These are phyloP conservation scores for Avena insularis DNA, from an alignment of 176 grass and related monocot species.

Conservation along the genomic window DNA sequence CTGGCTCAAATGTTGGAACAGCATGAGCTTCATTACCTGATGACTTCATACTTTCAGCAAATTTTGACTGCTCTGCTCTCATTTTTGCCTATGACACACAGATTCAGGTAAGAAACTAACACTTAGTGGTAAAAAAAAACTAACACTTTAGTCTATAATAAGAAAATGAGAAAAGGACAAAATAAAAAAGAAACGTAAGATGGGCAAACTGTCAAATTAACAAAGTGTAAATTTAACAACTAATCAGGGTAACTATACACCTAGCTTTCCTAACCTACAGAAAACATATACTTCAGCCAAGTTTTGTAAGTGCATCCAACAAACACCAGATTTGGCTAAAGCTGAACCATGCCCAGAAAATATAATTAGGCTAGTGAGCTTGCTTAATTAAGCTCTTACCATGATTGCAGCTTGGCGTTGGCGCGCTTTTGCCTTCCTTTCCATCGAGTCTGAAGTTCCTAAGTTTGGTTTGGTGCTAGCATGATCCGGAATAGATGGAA, in stretches of 20 bases:
- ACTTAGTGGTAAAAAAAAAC: conserved; percentile 9
- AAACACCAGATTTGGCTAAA: conserved; percentile 2
- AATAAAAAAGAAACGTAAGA: neutral
- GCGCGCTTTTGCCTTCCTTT: conserved; percentile 83
- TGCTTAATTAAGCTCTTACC: conserved; percentile 50
- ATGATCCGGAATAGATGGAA: conserved; percentile 47
- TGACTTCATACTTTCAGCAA: conserved; percentile 73
- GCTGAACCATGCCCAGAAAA: neutral
- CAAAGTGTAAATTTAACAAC: neutral
- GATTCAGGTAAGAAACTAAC: conserved; percentile 23
- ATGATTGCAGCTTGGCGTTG: conserved; percentile 92
- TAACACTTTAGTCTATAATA: conserved; percentile 12
- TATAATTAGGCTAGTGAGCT: conserved; percentile 16
- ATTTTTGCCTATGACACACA: conserved; percentile 83
- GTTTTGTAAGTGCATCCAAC: neutral
- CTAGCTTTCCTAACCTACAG: neutral
- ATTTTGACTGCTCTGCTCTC: conserved; percentile 94
- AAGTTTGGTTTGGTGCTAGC: conserved; percentile 41
- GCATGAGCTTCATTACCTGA: conserved; percentile 52
- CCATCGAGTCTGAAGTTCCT: conserved; percentile 64
- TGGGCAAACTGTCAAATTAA: conserved; percentile 2
- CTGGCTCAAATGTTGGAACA: conserved; percentile 55
- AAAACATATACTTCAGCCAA: neutral
- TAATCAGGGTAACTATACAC: conserved; percentile 16
- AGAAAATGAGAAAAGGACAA: conserved; percentile 2